Evolutionary conservation across 306 rosid species (phyloP).

Genomic region (Gleditsia sinensis): DNA sequence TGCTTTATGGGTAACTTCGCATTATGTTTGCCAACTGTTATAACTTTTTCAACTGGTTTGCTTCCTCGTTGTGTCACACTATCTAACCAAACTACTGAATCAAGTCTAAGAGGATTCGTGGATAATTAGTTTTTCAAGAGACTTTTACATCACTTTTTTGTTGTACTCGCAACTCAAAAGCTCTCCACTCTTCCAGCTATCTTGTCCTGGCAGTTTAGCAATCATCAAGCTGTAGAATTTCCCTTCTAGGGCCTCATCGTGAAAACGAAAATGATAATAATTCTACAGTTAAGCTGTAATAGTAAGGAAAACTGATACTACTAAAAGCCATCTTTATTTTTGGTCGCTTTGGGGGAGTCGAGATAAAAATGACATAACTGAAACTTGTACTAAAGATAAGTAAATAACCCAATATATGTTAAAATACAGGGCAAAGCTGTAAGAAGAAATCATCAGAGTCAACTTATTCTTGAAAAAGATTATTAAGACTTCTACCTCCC

Average conservation of each 20-base stretch:
- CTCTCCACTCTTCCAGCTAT: conserved; percentile 10
- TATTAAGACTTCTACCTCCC: conserved; percentile 46
- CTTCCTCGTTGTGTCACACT: not conserved
- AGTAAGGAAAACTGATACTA: not conserved
- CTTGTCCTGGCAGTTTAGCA: not conserved
- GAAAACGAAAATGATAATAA: conserved; percentile 11
- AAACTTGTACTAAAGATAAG: conserved; percentile 35
- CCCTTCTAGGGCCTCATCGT: not conserved
- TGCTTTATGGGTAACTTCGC: too few species aligned
- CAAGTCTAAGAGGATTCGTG: not conserved
- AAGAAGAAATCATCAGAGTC: conserved; percentile 40
- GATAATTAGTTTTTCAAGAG: not conserved
- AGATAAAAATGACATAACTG: conserved; percentile 5
- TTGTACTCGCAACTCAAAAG: not conserved
- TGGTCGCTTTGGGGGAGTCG: not conserved
- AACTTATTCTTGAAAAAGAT: conserved; percentile 45
- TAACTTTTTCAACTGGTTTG: not conserved
- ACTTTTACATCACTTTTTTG: conserved; percentile 19
- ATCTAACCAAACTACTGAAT: not conserved
- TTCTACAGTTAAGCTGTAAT: conserved; percentile 6
- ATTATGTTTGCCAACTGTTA: not conserved
- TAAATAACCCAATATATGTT: conserved; percentile 32
- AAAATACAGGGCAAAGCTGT: conserved; percentile 39
- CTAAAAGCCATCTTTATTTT: too few species aligned
- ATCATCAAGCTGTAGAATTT: conserved; percentile 9